These are phyloP conservation scores for Picea mariana DNA, from an alignment of 83 land plant species.

Conservation along the genomic window DNA sequence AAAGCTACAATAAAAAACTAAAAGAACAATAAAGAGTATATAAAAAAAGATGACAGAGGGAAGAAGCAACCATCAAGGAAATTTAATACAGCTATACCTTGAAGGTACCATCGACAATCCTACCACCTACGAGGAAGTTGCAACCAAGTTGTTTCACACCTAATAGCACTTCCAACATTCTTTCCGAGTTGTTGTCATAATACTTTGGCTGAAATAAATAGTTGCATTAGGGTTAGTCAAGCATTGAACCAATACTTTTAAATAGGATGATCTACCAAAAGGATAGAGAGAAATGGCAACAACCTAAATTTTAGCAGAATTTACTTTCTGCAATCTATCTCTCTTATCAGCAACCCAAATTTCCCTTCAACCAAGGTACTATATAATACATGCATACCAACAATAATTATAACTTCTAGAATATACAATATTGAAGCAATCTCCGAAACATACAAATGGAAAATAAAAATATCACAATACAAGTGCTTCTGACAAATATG, in stretches of 20 bases:
- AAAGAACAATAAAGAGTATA: not conserved
- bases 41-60: not conserved
- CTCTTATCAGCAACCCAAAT: too few relatives aligned
- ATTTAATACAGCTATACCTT: conserved; percentile 39
- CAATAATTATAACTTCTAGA: too few relatives aligned
- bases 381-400: too few relatives aligned
- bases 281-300: not conserved
- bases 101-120: conserved; percentile 72
- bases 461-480: too few relatives aligned
- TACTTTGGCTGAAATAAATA: conserved; percentile 72
- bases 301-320: not conserved
- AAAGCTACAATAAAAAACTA: not conserved
- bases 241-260: not conserved
- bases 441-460: too few relatives aligned
- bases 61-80: not conserved
- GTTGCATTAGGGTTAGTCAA: not conserved
- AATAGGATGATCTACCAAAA: not conserved
- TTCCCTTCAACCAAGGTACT: too few relatives aligned
- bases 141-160: conserved; percentile 75
- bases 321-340: too few relatives aligned
- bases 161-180: conserved; percentile 70
- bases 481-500: too few relatives aligned
- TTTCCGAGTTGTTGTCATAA: conserved; percentile 66
- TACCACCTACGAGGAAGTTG: conserved; percentile 84
- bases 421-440: too few relatives aligned